These are phyloP conservation scores for Pachysandra terminalis DNA, from an alignment of 164 flowering plant genomes.

Conservation along the genomic window DNA sequence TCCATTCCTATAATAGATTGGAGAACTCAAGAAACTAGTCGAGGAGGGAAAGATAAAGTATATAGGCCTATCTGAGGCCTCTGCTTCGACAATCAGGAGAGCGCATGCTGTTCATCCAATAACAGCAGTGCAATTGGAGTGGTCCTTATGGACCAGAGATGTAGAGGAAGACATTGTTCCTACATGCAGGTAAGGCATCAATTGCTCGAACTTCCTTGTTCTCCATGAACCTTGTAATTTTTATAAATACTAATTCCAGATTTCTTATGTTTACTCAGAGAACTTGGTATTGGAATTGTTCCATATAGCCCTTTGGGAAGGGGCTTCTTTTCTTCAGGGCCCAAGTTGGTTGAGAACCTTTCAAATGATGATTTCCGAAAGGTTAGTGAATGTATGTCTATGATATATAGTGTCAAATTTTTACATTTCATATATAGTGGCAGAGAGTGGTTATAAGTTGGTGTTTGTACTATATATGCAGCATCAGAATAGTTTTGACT, in stretches of 20 bases:
- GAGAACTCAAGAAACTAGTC: conserved; percentile 32
- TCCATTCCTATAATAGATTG: conserved; percentile 14
- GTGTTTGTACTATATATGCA: no score
- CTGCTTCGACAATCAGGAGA: conserved; percentile 27
- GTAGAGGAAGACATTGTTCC: conserved; percentile 35
- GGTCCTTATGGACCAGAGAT: conserved; percentile 38
- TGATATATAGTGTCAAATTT: background rate
- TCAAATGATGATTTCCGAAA: conserved; percentile 11
- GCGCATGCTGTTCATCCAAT: conserved; percentile 36
- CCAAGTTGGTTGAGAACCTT: conserved; percentile 13
- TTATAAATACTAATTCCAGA: conserved; percentile 1
- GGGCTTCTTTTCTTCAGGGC: conserved; percentile 24
- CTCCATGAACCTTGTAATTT: background rate
- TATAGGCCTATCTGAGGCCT: conserved; percentile 32
- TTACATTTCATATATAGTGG: no score
- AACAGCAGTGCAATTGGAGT: conserved; percentile 31
- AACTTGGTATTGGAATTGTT: conserved; percentile 44
- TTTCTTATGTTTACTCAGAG: conserved; percentile 11
- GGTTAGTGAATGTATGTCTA: background rate
- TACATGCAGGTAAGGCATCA: conserved; percentile 28
- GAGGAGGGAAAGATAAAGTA: conserved; percentile 38
- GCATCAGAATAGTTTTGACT: no score
- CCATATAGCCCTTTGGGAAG: conserved; percentile 37
- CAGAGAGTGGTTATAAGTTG: no score
- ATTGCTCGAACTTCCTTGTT: background rate